phyloP scores from a whole-genome alignment of 805 yeast species.

The Wickerhamomyces bovis region DNA sequence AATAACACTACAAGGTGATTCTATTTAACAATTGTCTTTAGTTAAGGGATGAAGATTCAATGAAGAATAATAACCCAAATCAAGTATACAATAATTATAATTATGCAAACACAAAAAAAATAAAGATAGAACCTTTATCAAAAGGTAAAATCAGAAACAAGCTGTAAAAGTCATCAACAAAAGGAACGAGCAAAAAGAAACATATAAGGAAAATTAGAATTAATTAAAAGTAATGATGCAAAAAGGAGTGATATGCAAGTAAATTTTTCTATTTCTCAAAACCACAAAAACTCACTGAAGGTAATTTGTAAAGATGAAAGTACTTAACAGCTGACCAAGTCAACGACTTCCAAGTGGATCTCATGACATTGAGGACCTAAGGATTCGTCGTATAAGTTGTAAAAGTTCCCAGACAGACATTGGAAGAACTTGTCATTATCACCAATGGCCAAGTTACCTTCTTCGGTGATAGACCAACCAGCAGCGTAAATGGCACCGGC shows the following conservation, averaged over 20 bases:
- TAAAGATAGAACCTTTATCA: too few species aligned
- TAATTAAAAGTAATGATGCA: neutral
- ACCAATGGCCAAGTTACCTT: slow-evolving; percentile 60
- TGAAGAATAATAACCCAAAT: too few species aligned
- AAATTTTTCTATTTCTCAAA: neutral
- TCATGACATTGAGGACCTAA: slow-evolving; percentile 58
- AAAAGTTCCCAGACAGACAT: slow-evolving; percentile 71
- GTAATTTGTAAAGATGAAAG: neutral
- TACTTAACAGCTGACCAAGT: slow-evolving; percentile 45
- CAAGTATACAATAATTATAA: too few species aligned
- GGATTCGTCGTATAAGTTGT: slow-evolving; percentile 66
- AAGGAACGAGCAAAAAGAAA: neutral
- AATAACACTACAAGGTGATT: too few species aligned
- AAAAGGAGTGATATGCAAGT: neutral
- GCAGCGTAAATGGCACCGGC: slow-evolving; percentile 68
- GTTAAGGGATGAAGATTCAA: too few species aligned
- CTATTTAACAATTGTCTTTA: too few species aligned
- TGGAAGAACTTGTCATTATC: slow-evolving; percentile 56
- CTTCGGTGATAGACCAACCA: slow-evolving; percentile 55
- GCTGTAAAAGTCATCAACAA: too few species aligned
- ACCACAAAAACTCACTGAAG: neutral
- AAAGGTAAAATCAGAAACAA: neutral
- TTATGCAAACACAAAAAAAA: too few species aligned
- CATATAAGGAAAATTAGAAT: neutral
- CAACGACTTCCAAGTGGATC: slow-evolving; percentile 53